Conservation (phyloP, 2,329 filamentous ascomycete species). For the Xylaria sp. region DNA sequence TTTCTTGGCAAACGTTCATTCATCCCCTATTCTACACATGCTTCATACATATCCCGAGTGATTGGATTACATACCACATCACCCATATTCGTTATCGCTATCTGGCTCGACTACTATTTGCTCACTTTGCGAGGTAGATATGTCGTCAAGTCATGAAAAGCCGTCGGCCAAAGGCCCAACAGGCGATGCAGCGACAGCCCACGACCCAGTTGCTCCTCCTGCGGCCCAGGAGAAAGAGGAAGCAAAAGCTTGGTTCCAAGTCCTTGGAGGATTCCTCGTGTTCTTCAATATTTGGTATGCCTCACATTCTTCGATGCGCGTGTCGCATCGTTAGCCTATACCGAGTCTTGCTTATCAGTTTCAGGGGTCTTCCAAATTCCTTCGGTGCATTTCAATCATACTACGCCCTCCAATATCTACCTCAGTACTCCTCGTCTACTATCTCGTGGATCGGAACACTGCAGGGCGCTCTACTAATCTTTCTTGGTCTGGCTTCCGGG, state of each 20-base stretch:
- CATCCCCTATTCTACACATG: background rate
- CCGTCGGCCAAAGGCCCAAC: background rate
- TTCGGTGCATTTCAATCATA: slow-evolving; percentile 1
- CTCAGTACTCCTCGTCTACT: background rate
- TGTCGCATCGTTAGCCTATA: background rate
- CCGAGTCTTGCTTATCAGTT: background rate
- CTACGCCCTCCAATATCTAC: background rate
- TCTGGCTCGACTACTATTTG: background rate
- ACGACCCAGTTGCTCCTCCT: background rate
- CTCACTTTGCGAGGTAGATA: background rate
- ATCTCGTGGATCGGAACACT: slow-evolving; percentile 18
- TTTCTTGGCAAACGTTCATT: background rate
- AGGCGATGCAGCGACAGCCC: background rate
- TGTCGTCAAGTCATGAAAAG: background rate
- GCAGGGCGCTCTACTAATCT: background rate
- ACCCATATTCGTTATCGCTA: background rate
- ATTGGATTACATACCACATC: background rate
- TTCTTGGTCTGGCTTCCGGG: background rate
- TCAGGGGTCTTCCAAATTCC: background rate
- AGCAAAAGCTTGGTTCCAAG: background rate
- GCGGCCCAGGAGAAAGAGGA: background rate
- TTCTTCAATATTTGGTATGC: background rate
- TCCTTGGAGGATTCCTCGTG: background rate
- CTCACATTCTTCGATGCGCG: background rate
- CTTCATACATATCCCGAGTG: background rate